These are phyloP conservation scores for Coemansia nantahalensis DNA, from an alignment of 192 early-diverging fungal species.

Conservation along the genomic window DNA sequence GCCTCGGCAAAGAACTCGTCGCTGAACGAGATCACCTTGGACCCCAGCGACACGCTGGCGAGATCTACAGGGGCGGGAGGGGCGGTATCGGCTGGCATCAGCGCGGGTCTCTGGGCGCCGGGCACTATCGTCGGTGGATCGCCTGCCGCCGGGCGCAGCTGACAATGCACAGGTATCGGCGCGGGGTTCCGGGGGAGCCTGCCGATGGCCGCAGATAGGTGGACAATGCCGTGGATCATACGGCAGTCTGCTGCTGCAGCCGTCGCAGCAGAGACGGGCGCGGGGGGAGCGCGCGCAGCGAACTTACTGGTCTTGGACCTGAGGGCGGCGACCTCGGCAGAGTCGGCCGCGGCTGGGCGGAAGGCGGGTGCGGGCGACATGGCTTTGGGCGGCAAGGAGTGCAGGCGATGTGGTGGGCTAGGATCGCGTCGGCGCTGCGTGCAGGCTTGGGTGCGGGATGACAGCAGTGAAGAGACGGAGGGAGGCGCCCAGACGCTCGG, in stretches of 20 bases:
- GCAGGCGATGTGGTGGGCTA: neutral
- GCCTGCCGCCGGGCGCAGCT: constrained; percentile 2
- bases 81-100: neutral
- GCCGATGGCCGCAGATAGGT: too few relatives aligned
- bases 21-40: constrained; percentile 71
- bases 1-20: constrained; percentile 94
- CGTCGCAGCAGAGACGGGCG: too few relatives aligned
- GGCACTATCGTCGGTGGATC: constrained; percentile 20
- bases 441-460: too few relatives aligned
- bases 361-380: constrained; percentile 29
- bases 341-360: constrained; percentile 40
- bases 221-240: too few relatives aligned
- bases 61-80: constrained; percentile 57
- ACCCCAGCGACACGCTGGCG: constrained; percentile 65
- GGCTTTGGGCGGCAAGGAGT: neutral
- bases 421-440: too few relatives aligned
- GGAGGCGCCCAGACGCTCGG: too few relatives aligned
- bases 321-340: constrained; percentile 47
- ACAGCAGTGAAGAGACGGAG: too few relatives aligned
- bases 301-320: constrained; percentile 52
- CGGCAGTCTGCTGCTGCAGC: too few relatives aligned
- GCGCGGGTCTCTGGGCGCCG: too few relatives aligned
- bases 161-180: too few relatives aligned
- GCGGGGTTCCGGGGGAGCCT: too few relatives aligned
- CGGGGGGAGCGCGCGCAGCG: too few relatives aligned